A percentile compares a stretch with the other conserved stretches of the same genome.
Conservation (phyloP, 2,329 filamentous ascomycete species). For the Mycosphaerelloides madeirae region DNA sequence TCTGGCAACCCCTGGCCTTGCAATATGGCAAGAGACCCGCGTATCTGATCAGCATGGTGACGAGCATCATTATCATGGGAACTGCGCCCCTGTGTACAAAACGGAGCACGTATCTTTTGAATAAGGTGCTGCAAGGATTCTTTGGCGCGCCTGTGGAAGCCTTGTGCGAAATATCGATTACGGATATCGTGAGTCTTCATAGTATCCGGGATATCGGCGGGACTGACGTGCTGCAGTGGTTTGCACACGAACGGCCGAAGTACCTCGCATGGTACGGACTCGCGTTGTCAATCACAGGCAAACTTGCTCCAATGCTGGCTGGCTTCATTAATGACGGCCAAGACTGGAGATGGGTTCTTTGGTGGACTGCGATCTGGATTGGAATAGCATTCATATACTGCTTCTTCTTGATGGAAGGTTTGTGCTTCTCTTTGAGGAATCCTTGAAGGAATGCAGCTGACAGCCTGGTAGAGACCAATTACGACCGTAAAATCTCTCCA, state of each 20-base stretch:
- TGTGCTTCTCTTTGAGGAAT: neutral
- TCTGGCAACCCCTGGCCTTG: constrained; percentile 51
- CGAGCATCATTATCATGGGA: constrained; percentile 38
- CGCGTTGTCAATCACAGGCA: constrained; percentile 21
- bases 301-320: constrained; percentile 40
- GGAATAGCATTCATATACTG: constrained; percentile 48
- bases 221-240: constrained; percentile 12
- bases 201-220: neutral
- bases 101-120: constrained; percentile 45
- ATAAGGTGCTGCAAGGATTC: constrained; percentile 46
- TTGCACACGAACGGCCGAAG: constrained; percentile 28
- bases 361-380: constrained; percentile 52
- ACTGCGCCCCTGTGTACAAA: constrained; percentile 43
- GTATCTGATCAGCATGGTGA: constrained; percentile 42
- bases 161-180: constrained; percentile 35
- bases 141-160: constrained; percentile 48
- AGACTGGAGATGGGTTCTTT: constrained; percentile 48
- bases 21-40: constrained; percentile 48
- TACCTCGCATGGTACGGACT: constrained; percentile 31
- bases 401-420: constrained; percentile 54
- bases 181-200: constrained; percentile 11
- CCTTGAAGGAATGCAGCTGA: neutral
- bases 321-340: constrained; percentile 48
- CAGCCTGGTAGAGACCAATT: constrained; percentile 48
- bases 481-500: constrained; percentile 23